phyloP scores from a whole-genome alignment of 2,329 filamentous ascomycete species.

The Hypoxylon sp. region DNA sequence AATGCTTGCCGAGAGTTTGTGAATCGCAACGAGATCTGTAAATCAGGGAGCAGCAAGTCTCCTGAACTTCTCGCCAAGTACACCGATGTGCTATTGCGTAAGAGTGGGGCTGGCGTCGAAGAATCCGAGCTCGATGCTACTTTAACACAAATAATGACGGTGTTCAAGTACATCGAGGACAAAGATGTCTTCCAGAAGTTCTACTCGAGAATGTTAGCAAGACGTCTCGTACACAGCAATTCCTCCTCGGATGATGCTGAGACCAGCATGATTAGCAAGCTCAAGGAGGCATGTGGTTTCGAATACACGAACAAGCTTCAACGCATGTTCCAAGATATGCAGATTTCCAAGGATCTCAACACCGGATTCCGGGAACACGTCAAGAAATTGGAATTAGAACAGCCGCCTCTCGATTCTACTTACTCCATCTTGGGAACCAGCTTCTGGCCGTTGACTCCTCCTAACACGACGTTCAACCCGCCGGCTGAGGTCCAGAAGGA shows the following conservation, averaged over 20 bases:
- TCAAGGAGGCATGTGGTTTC: slow-evolving; percentile 98
- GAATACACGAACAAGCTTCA: slow-evolving; percentile 99
- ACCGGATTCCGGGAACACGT: slow-evolving; percentile 85
- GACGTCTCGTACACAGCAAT: slow-evolving; percentile 93
- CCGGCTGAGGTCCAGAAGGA: slow-evolving; percentile 88
- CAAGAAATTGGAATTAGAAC: slow-evolving; percentile 75
- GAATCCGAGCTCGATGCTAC: slow-evolving; percentile 94
- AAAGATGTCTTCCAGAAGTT: slow-evolving; percentile 99
- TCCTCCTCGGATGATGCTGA: slow-evolving; percentile 98
- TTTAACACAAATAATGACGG: slow-evolving; percentile 95
- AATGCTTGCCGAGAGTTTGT: slow-evolving; percentile 99
- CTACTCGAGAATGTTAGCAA: slow-evolving; percentile 96
- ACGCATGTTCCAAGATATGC: slow-evolving; percentile 99
- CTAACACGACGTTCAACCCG: slow-evolving; percentile 89
- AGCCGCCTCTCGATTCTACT: slow-evolving; percentile 83
- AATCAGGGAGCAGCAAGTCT: slow-evolving; percentile 91
- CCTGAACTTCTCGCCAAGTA: slow-evolving; percentile 97
- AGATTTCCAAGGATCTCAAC: slow-evolving; percentile 98
- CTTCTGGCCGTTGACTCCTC: slow-evolving; percentile 94
- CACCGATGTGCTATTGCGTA: slow-evolving; percentile 91
- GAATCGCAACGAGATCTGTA: slow-evolving; percentile 97
- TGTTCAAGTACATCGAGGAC: slow-evolving; percentile 99
- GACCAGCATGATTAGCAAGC: slow-evolving; percentile 99
- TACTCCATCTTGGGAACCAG: slow-evolving; percentile 96
- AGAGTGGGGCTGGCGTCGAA: slow-evolving; percentile 92